A percentile compares a stretch with the other conserved stretches of the same genome.
phyloP scores from a whole-genome alignment of 352 stramenopile genomes.

The Sclerospora graminicola region DNA sequence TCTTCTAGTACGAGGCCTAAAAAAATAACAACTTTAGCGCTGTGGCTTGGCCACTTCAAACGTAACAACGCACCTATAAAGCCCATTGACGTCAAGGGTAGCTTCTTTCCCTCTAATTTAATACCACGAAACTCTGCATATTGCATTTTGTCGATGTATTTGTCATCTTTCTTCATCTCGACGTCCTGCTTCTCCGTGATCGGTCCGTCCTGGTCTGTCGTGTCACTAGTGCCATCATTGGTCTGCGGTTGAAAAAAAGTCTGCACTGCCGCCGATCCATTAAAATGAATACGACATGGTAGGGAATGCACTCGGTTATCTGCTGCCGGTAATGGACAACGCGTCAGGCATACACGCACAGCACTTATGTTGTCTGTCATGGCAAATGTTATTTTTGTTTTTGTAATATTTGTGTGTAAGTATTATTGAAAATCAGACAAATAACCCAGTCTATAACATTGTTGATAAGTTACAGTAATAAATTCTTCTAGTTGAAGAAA shows the following conservation, averaged over 20 bases:
- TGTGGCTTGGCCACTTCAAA: too few species aligned
- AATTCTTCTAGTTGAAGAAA: too few species aligned
- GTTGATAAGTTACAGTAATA: too few species aligned
- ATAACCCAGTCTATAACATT: too few species aligned
- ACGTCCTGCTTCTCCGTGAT: constrained; percentile 18
- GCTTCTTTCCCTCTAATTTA: constrained; percentile 37
- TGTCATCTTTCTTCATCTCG: constrained; percentile 5
- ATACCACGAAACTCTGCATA: constrained; percentile 60
- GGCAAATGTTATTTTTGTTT: too few species aligned
- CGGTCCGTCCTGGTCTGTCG: constrained; percentile 9
- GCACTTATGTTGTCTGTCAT: constrained; percentile 15
- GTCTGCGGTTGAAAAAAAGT: constrained; percentile 57
- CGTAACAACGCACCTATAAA: constrained; percentile 30
- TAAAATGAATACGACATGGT: constrained; percentile 60
- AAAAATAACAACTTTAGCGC: not conserved
- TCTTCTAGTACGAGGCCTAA: constrained; percentile 57
- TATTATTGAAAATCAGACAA: too few species aligned
- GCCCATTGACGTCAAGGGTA: constrained; percentile 29
- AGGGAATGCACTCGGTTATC: constrained; percentile 61
- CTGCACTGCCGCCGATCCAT: constrained; percentile 55
- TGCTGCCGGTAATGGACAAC: constrained; percentile 48
- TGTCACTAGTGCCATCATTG: constrained; percentile 15
- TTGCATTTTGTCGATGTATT: constrained; percentile 1
- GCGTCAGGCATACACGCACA: constrained; percentile 55
- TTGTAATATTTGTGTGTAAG: too few species aligned